Base-by-base conservation (phyloP, 2,329 filamentous ascomycete species). In the Sclerotinia subarctica region DNA sequence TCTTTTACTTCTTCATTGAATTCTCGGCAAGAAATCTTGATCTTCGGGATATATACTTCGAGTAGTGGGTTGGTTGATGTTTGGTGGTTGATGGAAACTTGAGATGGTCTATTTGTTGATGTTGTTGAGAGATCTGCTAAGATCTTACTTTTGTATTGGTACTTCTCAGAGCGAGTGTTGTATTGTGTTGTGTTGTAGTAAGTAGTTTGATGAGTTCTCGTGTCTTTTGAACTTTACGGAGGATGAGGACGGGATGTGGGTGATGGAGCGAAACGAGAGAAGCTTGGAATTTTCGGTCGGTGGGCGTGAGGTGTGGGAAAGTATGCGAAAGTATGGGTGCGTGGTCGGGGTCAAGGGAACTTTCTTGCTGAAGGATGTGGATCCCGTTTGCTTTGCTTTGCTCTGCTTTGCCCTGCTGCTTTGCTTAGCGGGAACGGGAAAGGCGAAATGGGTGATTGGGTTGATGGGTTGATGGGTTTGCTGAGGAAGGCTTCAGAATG, bases 241-340 rank as follows among this genome's bases (percentile, higher is more conserved):
- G 32, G 54, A 57, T 42, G 35, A 42, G 54, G 54, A 57, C 54
- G 54, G 54, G 54, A 57, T 42, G 54, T 24, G 32, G 24, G n/a
- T 38, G 13, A 57, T 42, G 54, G 38, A 57, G 54, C 54, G 54
- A 57, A 57, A 57, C 54, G 38, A 26, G 29, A 42, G 13, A n/a
- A 13, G n/a, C 21, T 35, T 57, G 38, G 24, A 35, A 42, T 57
- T 57, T 26, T 57, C 54, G 54, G 54, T 57, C 54, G 54, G 54
- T 57, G 54, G 54, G 15, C n/a, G 32, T 32, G 21, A 35, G 29
- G 38, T 42, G 35, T 10, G 10, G n/a, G n/a, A n/a, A 32, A 17
- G 38, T 38, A 10, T 38, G 35, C 11, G 35, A 38, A 38, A 38
- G 35, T 38, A 11, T 2, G 35, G 7, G 53, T 56, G 32, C 32